Evolutionary conservation across 345 rosid genomes (phyloP).

Genomic region (Murraya paniculata): DNA sequence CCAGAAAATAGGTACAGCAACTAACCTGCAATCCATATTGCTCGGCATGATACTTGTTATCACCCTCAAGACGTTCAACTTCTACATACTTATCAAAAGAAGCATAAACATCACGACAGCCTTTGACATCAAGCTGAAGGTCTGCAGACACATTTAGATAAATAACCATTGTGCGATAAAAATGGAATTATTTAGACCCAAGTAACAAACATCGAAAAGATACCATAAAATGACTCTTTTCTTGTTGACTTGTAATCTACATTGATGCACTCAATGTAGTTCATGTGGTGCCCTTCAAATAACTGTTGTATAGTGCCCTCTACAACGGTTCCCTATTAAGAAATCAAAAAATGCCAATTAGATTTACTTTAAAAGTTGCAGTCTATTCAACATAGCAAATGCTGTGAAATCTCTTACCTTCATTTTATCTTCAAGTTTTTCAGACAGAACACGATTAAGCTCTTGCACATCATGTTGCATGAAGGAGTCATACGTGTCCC

Average conservation of each 20-base stretch:
- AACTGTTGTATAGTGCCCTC: constrained; percentile 95
- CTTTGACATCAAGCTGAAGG: constrained; percentile 98
- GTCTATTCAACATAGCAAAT: background rate
- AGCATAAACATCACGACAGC: constrained; percentile 93
- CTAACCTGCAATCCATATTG: constrained; percentile 89
- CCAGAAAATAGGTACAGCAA: constrained; percentile 8
- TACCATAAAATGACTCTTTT: constrained; percentile 97
- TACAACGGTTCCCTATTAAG: constrained; percentile 83
- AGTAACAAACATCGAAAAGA: constrained; percentile 9
- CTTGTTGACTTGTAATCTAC: constrained; percentile 93
- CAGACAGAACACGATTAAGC: constrained; percentile 86
- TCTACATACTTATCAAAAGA: constrained; percentile 98
- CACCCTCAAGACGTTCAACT: constrained; percentile 97
- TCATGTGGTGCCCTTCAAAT: constrained; percentile 99
- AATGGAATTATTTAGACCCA: background rate
- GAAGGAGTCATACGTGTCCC: constrained; percentile 97
- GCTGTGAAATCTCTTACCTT: constrained; percentile 45
- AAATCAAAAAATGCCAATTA: constrained; percentile 3
- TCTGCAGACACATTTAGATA: constrained; percentile 43
- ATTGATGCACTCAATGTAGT: constrained; percentile 89
- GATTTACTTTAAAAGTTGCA: background rate
- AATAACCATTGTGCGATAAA: constrained; percentile 9
- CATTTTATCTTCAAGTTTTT: constrained; percentile 98
- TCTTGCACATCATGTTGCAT: constrained; percentile 99
- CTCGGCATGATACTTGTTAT: constrained; percentile 92